These are phyloP conservation scores for Ceratocystis papillata DNA, from an alignment of 2,329 filamentous ascomycete species.

Conservation along the genomic window DNA sequence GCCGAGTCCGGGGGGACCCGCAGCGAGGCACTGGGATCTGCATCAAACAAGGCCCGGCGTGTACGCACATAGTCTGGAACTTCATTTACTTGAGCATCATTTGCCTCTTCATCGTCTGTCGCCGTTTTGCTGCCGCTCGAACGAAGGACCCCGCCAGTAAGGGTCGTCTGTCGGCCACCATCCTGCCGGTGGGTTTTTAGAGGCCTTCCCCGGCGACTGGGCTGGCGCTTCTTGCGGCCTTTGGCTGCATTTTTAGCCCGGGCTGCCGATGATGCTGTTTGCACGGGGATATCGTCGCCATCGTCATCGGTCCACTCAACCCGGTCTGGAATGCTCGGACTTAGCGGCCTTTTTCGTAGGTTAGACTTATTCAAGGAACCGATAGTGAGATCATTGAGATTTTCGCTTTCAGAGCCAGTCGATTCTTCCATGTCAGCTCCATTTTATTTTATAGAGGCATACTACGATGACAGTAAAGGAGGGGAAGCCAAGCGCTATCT, in stretches of 20 bases:
- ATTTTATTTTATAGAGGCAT: conserved; percentile 1
- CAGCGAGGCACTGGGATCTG: conserved; percentile 52
- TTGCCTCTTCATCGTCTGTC: not conserved
- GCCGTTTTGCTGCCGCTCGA: not conserved
- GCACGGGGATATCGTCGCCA: conserved; percentile 12
- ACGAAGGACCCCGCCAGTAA: not conserved
- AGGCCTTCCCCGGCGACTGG: not conserved
- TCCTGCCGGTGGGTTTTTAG: not conserved
- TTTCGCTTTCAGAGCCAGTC: conserved; percentile 10
- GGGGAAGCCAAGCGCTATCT: not conserved
- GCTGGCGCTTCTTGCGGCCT: no score
- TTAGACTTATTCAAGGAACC: not conserved
- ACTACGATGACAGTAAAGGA: not conserved
- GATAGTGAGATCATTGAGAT: not conserved
- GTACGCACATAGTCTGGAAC: conserved; percentile 62
- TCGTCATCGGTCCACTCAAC: conserved; percentile 21
- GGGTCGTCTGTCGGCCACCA: not conserved
- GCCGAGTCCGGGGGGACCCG: conserved; percentile 67
- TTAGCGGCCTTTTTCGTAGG: not conserved
- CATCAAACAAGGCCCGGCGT: conserved; percentile 60
- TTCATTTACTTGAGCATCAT: not conserved
- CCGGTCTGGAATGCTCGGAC: not conserved
- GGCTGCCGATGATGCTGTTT: not conserved
- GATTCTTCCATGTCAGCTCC: conserved; percentile 5
- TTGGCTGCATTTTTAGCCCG: not conserved